These are phyloP conservation scores for Boletus eberwhitei DNA, from an alignment of 768 basidiomycete genomes.

Conservation along the genomic window DNA sequence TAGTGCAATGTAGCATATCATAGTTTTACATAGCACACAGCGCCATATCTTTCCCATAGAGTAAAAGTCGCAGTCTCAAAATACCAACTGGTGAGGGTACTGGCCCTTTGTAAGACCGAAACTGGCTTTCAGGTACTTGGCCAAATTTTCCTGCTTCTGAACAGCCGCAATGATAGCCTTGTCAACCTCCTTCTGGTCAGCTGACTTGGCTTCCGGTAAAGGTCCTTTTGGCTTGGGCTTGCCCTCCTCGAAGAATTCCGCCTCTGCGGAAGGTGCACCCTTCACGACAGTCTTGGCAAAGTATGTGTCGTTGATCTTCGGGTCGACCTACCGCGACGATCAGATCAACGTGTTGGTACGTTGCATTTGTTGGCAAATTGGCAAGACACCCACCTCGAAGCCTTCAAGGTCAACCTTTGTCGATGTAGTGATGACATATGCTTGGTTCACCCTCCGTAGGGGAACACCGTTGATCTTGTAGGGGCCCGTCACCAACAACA, in stretches of 20 bases:
- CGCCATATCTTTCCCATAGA: constrained; percentile 16
- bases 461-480: constrained; percentile 99
- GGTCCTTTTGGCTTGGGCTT: constrained; percentile 87
- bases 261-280: constrained; percentile 78
- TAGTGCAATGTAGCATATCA: constrained; percentile 23
- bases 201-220: constrained; percentile 81
- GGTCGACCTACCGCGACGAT: constrained; percentile 56
- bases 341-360: background rate
- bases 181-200: constrained; percentile 90
- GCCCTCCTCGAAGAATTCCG: constrained; percentile 94
- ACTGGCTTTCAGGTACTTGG: constrained; percentile 88
- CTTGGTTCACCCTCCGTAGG: constrained; percentile 95
- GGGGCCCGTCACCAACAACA: constrained; percentile 94
- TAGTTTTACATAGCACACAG: constrained; percentile 22
- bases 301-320: constrained; percentile 92
- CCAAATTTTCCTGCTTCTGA: constrained; percentile 87
- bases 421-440: constrained; percentile 97
- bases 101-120: constrained; percentile 97
- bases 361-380: background rate
- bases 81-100: constrained; percentile 91
- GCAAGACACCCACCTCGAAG: constrained; percentile 57
- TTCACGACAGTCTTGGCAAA: constrained; percentile 79
- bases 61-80: constrained; percentile 46
- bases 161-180: constrained; percentile 74
- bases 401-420: constrained; percentile 82